Evolutionary conservation across 2,329 filamentous ascomycete species (phyloP).

Genomic region (Emmonsia crescens): DNA sequence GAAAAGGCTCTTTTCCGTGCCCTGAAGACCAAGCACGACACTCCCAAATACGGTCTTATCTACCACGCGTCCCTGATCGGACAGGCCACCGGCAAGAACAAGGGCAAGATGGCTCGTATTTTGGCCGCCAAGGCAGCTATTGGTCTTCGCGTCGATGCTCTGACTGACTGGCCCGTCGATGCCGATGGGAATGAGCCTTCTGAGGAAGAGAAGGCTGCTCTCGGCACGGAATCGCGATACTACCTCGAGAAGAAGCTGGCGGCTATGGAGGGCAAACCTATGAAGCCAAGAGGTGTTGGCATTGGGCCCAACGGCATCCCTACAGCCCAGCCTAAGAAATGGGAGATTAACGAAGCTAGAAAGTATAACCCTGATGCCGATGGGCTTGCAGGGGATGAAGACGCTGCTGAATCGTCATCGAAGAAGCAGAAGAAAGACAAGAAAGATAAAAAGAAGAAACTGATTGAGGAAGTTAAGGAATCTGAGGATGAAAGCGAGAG

Average conservation of each 20-base stretch:
- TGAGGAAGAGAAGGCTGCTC: slow-evolving; percentile 76
- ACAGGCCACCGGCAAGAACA: slow-evolving; percentile 95
- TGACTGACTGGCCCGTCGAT: slow-evolving; percentile 64
- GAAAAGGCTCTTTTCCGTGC: slow-evolving; percentile 98
- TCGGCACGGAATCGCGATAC: slow-evolving; percentile 54
- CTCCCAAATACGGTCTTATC: slow-evolving; percentile 93
- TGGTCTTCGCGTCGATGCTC: slow-evolving; percentile 83
- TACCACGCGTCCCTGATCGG: slow-evolving; percentile 90
- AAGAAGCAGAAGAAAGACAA: slow-evolving; percentile 35
- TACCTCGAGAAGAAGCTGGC: slow-evolving; percentile 41
- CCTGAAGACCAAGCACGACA: slow-evolving; percentile 98
- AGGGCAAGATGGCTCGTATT: slow-evolving; percentile 98
- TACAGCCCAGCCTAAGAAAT: slow-evolving; percentile 58
- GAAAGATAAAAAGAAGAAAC: slow-evolving; percentile 30
- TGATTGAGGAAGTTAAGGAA: slow-evolving; percentile 32
- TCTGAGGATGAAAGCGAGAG: slow-evolving; percentile 35
- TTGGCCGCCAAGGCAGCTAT: slow-evolving; percentile 88
- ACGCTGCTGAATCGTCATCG: slow-evolving; percentile 31
- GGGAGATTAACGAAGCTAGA: slow-evolving; percentile 81
- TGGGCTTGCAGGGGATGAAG: slow-evolving; percentile 61
- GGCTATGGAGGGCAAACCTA: slow-evolving; percentile 75
- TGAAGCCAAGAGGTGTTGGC: slow-evolving; percentile 62
- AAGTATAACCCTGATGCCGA: slow-evolving; percentile 95
- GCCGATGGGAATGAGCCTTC: slow-evolving; percentile 55
- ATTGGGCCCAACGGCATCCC: slow-evolving; percentile 64